Evolutionary conservation across 2,329 filamentous ascomycete species (phyloP), one percentile per base, ranked within the genome.

Genomic region (Colletotrichum destructivum): DNA sequence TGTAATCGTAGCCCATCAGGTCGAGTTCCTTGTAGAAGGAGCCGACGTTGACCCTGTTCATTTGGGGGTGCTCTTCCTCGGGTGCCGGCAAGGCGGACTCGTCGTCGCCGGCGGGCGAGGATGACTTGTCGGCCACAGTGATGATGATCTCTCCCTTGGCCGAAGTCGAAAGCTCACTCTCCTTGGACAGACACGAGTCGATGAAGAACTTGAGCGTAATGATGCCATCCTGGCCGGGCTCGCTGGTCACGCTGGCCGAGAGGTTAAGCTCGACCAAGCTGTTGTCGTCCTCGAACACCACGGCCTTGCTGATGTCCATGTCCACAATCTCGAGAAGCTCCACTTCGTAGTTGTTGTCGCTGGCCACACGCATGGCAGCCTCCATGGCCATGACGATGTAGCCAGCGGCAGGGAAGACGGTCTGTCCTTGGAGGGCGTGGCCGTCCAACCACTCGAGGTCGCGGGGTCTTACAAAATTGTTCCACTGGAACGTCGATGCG

Each of bases 371-470:
- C 35, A 54, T 52, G 9, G 38, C 47, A 42, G 61, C 61, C 46
- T 63, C 61, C 0, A 84, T 77, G 2, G 81, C 83, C 78, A 86
- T 84, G 18, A 79, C 76, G 1, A 86, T 60, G 73, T 85, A 87
- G 0, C 79, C 84, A 0, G 85, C 81, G 2, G 75, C 82, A 0
- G 86, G 86, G 56, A 86, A 85, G 9, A 88, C 77, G n/a, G 80
- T 76, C 46, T 84, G 76, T 2, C 76, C 75, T 40, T 83, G 78
- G 49, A 77, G 57, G 15, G 72, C 65, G 54, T 86, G 83, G 38
- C 82, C 79, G 2, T 66, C 44, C 3, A 85, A 64, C 84, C 84
- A 86, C 13, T 74, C 65, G 21, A 70, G 16, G 9, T 77, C 73
- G 11, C 65, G 16, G 2, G 74, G 59, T 4, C 42, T 47, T 3